phyloP scores from a whole-genome alignment of 805 yeast species.

The Teunomyces cretensis region DNA sequence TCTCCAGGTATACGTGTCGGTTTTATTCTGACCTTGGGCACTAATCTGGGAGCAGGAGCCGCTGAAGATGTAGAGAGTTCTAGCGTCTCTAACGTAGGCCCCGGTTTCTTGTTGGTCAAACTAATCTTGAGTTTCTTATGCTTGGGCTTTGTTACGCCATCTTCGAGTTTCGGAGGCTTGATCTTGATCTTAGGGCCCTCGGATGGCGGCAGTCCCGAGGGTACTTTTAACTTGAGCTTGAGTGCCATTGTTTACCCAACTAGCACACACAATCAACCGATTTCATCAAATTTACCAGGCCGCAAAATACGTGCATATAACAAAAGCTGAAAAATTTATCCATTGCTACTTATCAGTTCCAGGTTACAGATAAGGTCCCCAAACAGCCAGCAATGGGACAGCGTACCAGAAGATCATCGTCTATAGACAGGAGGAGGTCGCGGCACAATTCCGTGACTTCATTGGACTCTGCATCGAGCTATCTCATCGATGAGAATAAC shows the following conservation, averaged over 20 bases:
- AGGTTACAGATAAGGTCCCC: no score
- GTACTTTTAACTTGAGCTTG: slow-evolving; percentile 16
- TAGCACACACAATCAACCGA: no score
- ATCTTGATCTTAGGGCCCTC: slow-evolving; percentile 18
- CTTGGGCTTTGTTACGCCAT: slow-evolving; percentile 12
- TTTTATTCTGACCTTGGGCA: slow-evolving; percentile 36
- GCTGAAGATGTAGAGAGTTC: slow-evolving; percentile 2
- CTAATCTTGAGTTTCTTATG: slow-evolving; percentile 26
- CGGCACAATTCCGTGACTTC: slow-evolving; percentile 36
- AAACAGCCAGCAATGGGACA: not conserved
- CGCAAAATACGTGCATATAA: not conserved
- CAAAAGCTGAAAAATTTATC: not conserved
- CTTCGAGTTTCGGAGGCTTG: slow-evolving; percentile 16
- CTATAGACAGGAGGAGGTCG: slow-evolving; percentile 22
- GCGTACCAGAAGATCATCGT: slow-evolving; percentile 4
- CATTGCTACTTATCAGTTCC: no score
- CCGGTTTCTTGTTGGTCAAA: slow-evolving; percentile 12
- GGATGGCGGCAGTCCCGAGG: slow-evolving; percentile 4
- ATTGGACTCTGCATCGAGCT: slow-evolving; percentile 25
- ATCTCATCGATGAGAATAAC: slow-evolving; percentile 54
- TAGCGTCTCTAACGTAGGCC: slow-evolving; percentile 1
- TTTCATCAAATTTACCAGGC: not conserved
- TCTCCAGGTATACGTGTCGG: slow-evolving; percentile 82
- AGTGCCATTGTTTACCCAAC: slow-evolving; percentile 12
- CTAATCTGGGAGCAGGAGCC: slow-evolving; percentile 29